Conservation (phyloP, 805 yeast species). For the Spathaspora girioi region DNA sequence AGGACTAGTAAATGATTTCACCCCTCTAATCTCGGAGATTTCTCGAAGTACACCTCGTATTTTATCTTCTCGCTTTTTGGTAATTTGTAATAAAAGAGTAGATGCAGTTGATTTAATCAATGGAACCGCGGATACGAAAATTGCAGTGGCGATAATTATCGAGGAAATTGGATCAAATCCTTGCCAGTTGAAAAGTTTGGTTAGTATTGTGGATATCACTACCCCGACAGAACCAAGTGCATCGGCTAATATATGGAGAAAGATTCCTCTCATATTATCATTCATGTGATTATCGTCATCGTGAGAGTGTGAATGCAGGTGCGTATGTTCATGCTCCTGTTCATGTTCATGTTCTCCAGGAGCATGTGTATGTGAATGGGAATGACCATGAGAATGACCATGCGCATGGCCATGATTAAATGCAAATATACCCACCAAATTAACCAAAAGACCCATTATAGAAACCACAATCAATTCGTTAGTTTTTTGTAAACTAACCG, state of each 20-base stretch:
- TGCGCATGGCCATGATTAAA: constrained; percentile 69
- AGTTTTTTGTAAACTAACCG: constrained; percentile 74
- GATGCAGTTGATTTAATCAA: constrained; percentile 77
- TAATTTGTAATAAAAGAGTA: constrained; percentile 62
- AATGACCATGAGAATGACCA: constrained; percentile 26
- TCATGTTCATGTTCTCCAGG: constrained; percentile 17
- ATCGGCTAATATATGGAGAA: constrained; percentile 90
- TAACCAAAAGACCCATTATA: constrained; percentile 78
- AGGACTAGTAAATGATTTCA: constrained; percentile 81
- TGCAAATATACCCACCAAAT: constrained; percentile 89
- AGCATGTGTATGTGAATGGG: constrained; percentile 20
- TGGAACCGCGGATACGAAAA: constrained; percentile 80
- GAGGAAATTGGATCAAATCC: constrained; percentile 94
- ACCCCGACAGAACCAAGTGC: constrained; percentile 97
- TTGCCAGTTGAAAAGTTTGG: constrained; percentile 60
- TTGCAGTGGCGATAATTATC: constrained; percentile 75
- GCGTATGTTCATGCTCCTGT: constrained; percentile 8
- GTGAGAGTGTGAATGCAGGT: constrained; percentile 8
- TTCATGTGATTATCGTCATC: constrained; percentile 21
- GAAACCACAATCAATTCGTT: constrained; percentile 85
- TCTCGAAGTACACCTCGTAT: constrained; percentile 67
- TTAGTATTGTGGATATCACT: constrained; percentile 80
- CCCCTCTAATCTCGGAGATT: constrained; percentile 68
- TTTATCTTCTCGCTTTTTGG: constrained; percentile 53
- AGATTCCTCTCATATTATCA: constrained; percentile 89